A percentile compares a stretch with the other conserved stretches of the same genome.
phyloP scores from a whole-genome alignment of 345 rosid species.

The Euphorbia pulcherrima region DNA sequence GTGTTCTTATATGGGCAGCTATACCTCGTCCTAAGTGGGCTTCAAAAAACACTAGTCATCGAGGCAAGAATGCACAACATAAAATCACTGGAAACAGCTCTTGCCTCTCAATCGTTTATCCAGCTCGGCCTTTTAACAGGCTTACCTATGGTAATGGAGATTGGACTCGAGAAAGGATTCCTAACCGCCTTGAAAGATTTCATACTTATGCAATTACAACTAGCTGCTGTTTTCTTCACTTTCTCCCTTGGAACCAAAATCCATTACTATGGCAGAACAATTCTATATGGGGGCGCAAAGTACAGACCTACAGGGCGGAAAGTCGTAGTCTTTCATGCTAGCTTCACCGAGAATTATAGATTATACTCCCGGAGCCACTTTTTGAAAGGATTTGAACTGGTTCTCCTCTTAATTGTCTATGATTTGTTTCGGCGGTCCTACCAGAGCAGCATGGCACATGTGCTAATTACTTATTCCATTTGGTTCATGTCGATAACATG shows the following conservation, averaged over 20 bases:
- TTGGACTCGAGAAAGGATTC: slow-evolving; percentile 93
- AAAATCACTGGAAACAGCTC: slow-evolving; percentile 85
- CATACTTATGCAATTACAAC: slow-evolving; percentile 91
- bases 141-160: slow-evolving; percentile 97
- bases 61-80: slow-evolving; percentile 79
- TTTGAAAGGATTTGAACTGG: slow-evolving; percentile 83
- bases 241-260: slow-evolving; percentile 91
- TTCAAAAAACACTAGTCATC: slow-evolving; percentile 59
- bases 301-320: slow-evolving; percentile 95
- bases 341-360: slow-evolving; percentile 86
- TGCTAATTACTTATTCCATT: slow-evolving; percentile 72
- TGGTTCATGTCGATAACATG: slow-evolving; percentile 98
- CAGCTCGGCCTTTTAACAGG: slow-evolving; percentile 97
- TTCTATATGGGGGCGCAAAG: slow-evolving; percentile 86
- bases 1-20: slow-evolving; percentile 91
- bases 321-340: slow-evolving; percentile 87
- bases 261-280: slow-evolving; percentile 85
- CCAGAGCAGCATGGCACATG: slow-evolving; percentile 82
- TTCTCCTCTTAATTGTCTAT: slow-evolving; percentile 70
- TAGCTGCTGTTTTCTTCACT: slow-evolving; percentile 94
- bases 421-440: slow-evolving; percentile 78
- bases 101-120: slow-evolving; percentile 93
- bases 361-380: slow-evolving; percentile 92
- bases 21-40: slow-evolving; percentile 92
- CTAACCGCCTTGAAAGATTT: slow-evolving; percentile 86